Base-by-base conservation (phyloP, 2,329 filamentous ascomycete genomes). In the Setomelanomma holmii region DNA sequence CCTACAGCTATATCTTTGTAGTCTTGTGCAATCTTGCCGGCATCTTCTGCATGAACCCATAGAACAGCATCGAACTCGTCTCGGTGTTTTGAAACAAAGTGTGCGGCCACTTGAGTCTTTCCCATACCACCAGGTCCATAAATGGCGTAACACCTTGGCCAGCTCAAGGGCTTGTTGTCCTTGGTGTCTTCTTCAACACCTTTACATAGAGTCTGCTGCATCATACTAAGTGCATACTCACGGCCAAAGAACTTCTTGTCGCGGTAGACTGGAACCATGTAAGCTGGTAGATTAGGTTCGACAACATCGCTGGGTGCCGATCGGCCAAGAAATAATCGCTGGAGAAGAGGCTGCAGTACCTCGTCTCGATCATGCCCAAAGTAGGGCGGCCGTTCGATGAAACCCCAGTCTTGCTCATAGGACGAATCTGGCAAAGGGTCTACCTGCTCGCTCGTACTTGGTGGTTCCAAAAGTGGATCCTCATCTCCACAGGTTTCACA, bases 111-210 rank as follows among this genome's bases (percentile, higher is more conserved):
- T 19, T 61, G 52, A 10, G 58, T 58, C 27, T 61, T 61, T 14
- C 58, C 58, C 46, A 58, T 54, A 8, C 58, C 58, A 14, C 55
- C 58, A 1, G 50, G 49, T 1, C 55, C 55, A n/a, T 34, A 47
- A 1, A 60, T n/a, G 1, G 55, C 45, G 16, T 39, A 48, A 5
- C 14, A 47, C 17, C 35, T 42, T 24, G 44, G 44, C 20, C 21
- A 27, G 34, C 17, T 33, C 11, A 22, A 14, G 30, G 21, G 44
- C 30, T 49, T 43, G 14, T 49, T 49, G 4, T 1, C 17, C 21
- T 20, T 19, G 2, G n/a, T 4, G 10, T 30, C 27, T 10, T 30
- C 27, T 8, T 30, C 5, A 2, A 8, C 27, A 3, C 10, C 10
- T 14, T 30, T 14, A 20, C 27, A 45, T 11, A 35, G 22, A 4